Evolutionary conservation across 371 early-diverging fungal genomes (phyloP).

Genomic region (Mucor lusitanicus): DNA sequence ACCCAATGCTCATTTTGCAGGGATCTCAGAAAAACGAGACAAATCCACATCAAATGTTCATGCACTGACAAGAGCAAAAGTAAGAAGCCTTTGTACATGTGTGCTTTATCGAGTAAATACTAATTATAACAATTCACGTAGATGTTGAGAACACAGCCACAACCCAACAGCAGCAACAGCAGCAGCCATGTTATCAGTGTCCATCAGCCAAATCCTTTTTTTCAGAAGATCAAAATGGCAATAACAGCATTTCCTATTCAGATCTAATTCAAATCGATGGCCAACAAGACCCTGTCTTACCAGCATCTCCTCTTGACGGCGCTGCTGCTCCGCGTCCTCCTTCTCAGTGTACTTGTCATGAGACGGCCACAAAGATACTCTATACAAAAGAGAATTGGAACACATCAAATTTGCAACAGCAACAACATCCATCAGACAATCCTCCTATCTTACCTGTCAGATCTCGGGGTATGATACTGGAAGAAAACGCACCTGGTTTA

Average conservation of each 20-base stretch:
- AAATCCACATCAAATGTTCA: constrained; percentile 68
- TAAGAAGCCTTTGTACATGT: not conserved
- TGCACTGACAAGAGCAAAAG: constrained; percentile 47
- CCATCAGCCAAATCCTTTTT: not conserved
- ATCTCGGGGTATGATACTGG: constrained; percentile 5
- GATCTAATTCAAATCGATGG: not conserved
- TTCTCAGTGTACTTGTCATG: constrained; percentile 17
- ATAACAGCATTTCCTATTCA: not conserved
- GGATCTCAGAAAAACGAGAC: constrained; percentile 64
- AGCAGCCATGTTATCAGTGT: not conserved
- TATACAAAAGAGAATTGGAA: no score
- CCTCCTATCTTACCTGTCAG: not conserved
- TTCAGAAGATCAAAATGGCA: no score
- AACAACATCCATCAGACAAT: not conserved
- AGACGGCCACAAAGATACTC: constrained; percentile 4
- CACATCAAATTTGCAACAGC: not conserved
- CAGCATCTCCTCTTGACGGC: no score
- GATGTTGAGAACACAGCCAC: constrained; percentile 14
- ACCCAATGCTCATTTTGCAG: constrained; percentile 73
- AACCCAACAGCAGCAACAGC: no score
- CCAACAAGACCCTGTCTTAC: no score
- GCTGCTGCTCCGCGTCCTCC: not conserved
- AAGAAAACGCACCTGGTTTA: not conserved
- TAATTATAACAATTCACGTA: not conserved
- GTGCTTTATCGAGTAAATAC: not conserved